Base-by-base conservation (phyloP, 768 basidiomycete genomes). In the Dentipellis sp. region DNA sequence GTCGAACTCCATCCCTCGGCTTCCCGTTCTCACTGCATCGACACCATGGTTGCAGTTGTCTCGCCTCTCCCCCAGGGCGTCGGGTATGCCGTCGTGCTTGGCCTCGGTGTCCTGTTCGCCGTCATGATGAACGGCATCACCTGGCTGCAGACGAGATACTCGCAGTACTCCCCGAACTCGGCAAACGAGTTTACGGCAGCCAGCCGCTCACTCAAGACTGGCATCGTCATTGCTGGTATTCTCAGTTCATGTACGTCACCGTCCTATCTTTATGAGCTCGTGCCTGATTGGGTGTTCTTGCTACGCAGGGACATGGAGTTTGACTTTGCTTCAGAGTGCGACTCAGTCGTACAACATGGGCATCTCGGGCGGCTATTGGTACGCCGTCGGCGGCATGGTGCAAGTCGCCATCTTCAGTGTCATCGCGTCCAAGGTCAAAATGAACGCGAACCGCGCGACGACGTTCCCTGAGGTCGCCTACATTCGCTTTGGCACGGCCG, bases 401-500 rank as follows among this genome's bases (percentile, higher is more conserved):
- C 62, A 64, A 52, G 65, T 66, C 23, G 63, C 65, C 54, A 37
- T 65, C 29, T 64, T 66, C 65, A 53, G 64, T 37, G 54, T 62
- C 47, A 58, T 67, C 53, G 63, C 66, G 5, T 61, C 63, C 34
- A 61, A 65, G 34, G 64, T 71, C 36, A 72, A 72, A 59, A 60
- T 63, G 62, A 71, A 68, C 45, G 71, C 70, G 11, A 69, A 68
- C 5, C 66, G 65, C 29, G 69, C 69, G 12, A 68, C 67, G 52
- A 73, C 71, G 1, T 72, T 69, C 61, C 66, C 70, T 45, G 71
- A 73, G 61, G 70, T 73, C 48, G 65, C 69, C 45, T 62, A 67
- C 17, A 62, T 64, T 38, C 64, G 67, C 29, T 67, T 65, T 49
- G 68, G 68, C n/a, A 64, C 63, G 35, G 40, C 56, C 7, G 66